Conservation (phyloP, 192 early-diverging fungal species). For the Backusella morwellensis region DNA sequence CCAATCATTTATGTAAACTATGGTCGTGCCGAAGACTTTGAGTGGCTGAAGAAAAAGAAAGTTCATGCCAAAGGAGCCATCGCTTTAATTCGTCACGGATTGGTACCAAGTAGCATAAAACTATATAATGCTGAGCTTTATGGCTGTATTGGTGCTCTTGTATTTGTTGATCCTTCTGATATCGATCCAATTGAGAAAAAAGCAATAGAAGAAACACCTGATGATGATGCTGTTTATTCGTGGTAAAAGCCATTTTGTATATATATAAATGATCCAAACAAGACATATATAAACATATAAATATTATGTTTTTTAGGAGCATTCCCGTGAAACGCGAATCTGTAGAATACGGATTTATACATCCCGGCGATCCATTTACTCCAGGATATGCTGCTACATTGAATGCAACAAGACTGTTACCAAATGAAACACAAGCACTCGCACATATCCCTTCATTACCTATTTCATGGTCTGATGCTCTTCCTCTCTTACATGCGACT, state of each 20-base stretch:
- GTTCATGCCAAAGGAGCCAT: constrained; percentile 44
- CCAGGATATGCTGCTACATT: constrained; percentile 39
- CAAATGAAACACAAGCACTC: constrained; percentile 40
- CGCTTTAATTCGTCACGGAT: constrained; percentile 55
- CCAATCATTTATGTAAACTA: constrained; percentile 65
- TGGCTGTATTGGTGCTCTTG: constrained; percentile 54
- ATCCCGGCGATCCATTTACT: constrained; percentile 57
- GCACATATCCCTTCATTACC: constrained; percentile 63
- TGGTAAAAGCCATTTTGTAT: background rate
- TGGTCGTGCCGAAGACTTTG: constrained; percentile 54
- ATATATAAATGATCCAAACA: background rate
- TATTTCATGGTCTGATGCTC: constrained; percentile 58
- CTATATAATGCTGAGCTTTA: constrained; percentile 49
- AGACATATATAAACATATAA: background rate
- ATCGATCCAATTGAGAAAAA: background rate
- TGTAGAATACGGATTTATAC: constrained; percentile 10
- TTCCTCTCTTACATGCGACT: constrained; percentile 38
- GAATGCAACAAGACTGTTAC: constrained; percentile 34
- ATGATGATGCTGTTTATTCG: constrained; percentile 46
- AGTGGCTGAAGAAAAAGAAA: constrained; percentile 24
- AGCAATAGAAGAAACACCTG: background rate
- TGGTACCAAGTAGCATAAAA: constrained; percentile 49
- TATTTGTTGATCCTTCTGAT: constrained; percentile 60
- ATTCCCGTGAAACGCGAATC: background rate
- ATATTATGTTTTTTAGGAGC: background rate